These are phyloP conservation scores for Eucommia ulmoides DNA, from an alignment of 257 asterid genomes.

Conservation along the genomic window DNA sequence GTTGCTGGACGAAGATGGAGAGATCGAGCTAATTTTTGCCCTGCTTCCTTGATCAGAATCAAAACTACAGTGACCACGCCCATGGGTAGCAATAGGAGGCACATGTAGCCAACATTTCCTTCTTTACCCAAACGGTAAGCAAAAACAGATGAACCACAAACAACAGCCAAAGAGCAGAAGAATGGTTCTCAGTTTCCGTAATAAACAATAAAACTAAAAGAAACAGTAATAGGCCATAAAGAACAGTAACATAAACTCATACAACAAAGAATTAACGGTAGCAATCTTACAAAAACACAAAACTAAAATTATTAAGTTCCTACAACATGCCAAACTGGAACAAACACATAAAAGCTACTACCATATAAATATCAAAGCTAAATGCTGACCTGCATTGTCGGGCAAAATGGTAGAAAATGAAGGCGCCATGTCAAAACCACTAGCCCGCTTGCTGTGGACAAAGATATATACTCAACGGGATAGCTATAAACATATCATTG, in stretches of 20 bases:
- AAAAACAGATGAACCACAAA: constrained; percentile 99
- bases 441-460: constrained; percentile 93
- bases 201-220: constrained; percentile 31
- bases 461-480: too few relatives aligned
- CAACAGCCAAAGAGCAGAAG: constrained; percentile 92
- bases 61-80: constrained; percentile 99
- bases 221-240: constrained; percentile 26
- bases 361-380: constrained; percentile 46
- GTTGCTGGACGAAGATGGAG: constrained; percentile 92
- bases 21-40: constrained; percentile 96
- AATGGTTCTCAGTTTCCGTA: constrained; percentile 79
- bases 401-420: constrained; percentile 30
- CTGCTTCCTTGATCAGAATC: constrained; percentile 79
- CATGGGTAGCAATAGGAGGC: constrained; percentile 99
- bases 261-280: constrained; percentile 42
- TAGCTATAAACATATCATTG: too few relatives aligned
- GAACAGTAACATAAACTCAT: constrained; percentile 16
- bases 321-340: too few relatives aligned
- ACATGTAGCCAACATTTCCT: constrained; percentile 99
- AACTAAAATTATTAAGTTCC: constrained; percentile 61
- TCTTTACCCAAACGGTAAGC: constrained; percentile 82
- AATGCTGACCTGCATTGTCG: constrained; percentile 21
- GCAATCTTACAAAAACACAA: constrained; percentile 87
- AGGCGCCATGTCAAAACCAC: constrained; percentile 99
- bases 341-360: too few relatives aligned